Base-by-base conservation (phyloP, 768 basidiomycete genomes). In the Trametes cubensis region DNA sequence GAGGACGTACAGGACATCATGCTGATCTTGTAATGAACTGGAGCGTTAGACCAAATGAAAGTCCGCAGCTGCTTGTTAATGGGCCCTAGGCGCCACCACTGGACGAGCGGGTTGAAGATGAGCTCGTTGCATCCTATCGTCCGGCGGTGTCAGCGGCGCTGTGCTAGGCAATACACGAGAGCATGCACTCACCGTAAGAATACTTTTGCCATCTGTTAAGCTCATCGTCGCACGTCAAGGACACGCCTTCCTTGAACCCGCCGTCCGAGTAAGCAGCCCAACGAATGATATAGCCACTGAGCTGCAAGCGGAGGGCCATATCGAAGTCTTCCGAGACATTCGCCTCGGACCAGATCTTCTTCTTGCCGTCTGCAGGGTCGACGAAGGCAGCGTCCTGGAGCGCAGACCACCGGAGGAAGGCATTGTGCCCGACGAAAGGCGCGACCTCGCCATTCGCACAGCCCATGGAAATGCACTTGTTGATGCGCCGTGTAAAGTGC, bases 181-280 rank as follows among this genome's bases (percentile, higher is more conserved):
- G 20, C 10, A 44, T 10, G 15, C 1, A 58, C 67, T 57, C 68
- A 83, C 88, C 90, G 74, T 90, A 91, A 0, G 89, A 79, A 62
- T 92, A 92, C 71, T 95, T 96, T 63, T 95, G 92, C 94, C 94
- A 96, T 3, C 94, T 76, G 68, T 95, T 95, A 10, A 96, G 76
- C 72, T 96, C 94, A 69, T 96, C 94, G 55, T 94, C 92, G 58
- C 86, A 87, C 0, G 94, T 95, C 20, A 96, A 78, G 0, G 89
- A 91, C n/a, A 96, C 94, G 62, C 94, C 94, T 70, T 96, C 94
- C 76, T 94, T 90, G 79, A 95, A 95, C 1, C 85, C 89, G 53
- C 92, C 87, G 18, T 89, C 82, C 0, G 86, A 88, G 72, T 95
- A 95, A 0, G 89, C 90, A 15, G 92, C 89, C 93, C 90, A 89